Evolutionary conservation across 2,329 filamentous ascomycete species (phyloP).

Genomic region (Trematosphaeria pertusa): DNA sequence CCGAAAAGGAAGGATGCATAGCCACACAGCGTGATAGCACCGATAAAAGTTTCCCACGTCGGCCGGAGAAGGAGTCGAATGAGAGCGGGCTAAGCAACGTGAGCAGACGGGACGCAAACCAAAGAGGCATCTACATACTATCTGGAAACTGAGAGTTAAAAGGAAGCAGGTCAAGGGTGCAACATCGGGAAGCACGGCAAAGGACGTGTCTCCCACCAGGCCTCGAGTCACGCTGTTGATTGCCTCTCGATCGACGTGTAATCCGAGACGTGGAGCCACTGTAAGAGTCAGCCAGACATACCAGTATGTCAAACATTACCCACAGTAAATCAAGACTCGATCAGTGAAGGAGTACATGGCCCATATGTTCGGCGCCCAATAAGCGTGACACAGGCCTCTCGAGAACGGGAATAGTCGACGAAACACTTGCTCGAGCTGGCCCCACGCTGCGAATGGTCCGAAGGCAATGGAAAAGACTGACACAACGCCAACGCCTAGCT

Average conservation of each 20-base stretch:
- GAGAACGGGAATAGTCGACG: conserved; percentile 92
- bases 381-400: conserved; percentile 91
- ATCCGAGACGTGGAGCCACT: conserved; percentile 83
- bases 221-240: conserved; percentile 90
- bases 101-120: conserved; percentile 11
- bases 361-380: conserved; percentile 98
- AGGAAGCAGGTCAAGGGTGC: conserved; percentile 80
- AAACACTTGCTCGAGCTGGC: conserved; percentile 83
- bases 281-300: conserved; percentile 41
- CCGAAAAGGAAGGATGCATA: conserved; percentile 97
- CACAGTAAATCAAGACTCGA: conserved; percentile 80
- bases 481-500: conserved; percentile 77
- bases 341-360: conserved; percentile 94
- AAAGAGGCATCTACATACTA: conserved; percentile 53
- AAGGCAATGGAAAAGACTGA: conserved; percentile 81
- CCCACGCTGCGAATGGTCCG: conserved; percentile 83
- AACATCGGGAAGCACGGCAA: conserved; percentile 90
- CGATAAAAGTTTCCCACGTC: conserved; percentile 88
- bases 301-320: conserved; percentile 36
- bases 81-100: conserved; percentile 58
- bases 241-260: conserved; percentile 75
- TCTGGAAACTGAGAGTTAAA: conserved; percentile 82
- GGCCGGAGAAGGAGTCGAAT: conserved; percentile 81
- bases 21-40: conserved; percentile 87
- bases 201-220: conserved; percentile 90